phyloP scores from a whole-genome alignment of 129 eudicot species.

The Flaveria ramosissima region DNA sequence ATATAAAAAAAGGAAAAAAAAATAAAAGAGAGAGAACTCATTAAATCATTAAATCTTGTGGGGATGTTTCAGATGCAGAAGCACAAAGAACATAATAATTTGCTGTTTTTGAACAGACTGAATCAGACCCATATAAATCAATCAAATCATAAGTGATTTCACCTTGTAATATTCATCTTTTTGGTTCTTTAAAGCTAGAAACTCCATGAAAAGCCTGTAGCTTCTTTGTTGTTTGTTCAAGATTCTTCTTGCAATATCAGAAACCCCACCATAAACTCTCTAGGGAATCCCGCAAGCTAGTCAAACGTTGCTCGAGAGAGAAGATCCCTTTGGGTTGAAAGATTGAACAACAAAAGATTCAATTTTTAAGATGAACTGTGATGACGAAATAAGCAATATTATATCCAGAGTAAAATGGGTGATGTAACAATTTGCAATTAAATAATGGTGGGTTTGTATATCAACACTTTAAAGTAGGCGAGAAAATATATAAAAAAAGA shows the following conservation, averaged over 20 bases:
- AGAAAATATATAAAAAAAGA: slow-evolving; percentile 14
- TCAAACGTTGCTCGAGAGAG: slow-evolving; percentile 35
- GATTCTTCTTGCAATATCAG: slow-evolving; percentile 41
- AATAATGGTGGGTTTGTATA: slow-evolving; percentile 1
- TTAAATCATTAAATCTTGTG: neutral
- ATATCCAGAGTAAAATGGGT: slow-evolving; percentile 19
- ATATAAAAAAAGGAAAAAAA: neutral
- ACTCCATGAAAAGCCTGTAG: slow-evolving; percentile 22
- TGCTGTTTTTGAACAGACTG: slow-evolving; percentile 17
- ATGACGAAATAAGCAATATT: slow-evolving; percentile 21
- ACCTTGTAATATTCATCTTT: slow-evolving; percentile 38
- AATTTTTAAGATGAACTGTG: slow-evolving; percentile 26
- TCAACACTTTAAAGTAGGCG: slow-evolving; percentile 23
- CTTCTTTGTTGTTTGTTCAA: slow-evolving; percentile 21
- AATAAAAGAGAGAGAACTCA: neutral
- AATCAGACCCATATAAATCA: slow-evolving; percentile 13
- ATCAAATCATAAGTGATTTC: neutral
- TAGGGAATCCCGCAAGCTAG: slow-evolving; percentile 44
- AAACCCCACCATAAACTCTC: slow-evolving; percentile 38
- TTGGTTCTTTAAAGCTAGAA: slow-evolving; percentile 18
- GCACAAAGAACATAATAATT: slow-evolving; percentile 22
- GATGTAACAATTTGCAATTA: slow-evolving; percentile 25
- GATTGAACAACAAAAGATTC: slow-evolving; percentile 27
- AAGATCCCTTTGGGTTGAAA: slow-evolving; percentile 18
- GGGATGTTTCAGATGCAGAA: slow-evolving; percentile 36